Percentiles rank a stretch among this genome's conserved stretches.
Evolutionary conservation across 495 filamentous ascomycete genomes (phyloP).

Genomic region (Staphylotrichum longicolle): DNA sequence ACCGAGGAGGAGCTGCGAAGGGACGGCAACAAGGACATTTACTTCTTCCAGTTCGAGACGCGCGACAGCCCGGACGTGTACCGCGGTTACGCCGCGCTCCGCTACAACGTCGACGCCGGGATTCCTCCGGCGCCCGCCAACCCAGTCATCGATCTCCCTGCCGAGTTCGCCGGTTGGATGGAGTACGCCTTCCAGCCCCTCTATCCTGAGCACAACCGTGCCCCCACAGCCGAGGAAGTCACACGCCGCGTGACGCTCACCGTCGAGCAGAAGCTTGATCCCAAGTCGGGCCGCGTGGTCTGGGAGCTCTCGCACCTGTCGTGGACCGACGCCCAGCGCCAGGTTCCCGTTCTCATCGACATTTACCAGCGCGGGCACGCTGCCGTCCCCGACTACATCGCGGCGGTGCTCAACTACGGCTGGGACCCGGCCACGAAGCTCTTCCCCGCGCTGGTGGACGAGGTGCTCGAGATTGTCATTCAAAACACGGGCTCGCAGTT

Average conservation of each 20-base stretch:
- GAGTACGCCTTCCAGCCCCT: conserved; percentile 55
- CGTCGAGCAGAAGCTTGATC: conserved; percentile 33
- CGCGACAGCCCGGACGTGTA: conserved; percentile 45
- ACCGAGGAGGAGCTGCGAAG: conserved; percentile 41
- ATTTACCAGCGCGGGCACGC: conserved; percentile 50
- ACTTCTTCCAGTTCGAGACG: conserved; percentile 55
- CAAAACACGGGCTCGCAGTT: conserved; percentile 48
- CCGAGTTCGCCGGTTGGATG: conserved; percentile 45
- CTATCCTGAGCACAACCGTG: conserved; percentile 33
- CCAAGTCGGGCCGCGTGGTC: conserved; percentile 20
- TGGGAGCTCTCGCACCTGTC: conserved; percentile 34
- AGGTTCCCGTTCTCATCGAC: conserved; percentile 53
- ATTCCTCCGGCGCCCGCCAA: conserved; percentile 26
- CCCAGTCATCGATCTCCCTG: conserved; percentile 42
- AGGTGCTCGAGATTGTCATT: conserved; percentile 62
- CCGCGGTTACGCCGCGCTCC: conserved; percentile 53
- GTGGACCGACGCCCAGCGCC: conserved; percentile 48
- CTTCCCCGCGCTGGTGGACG: conserved; percentile 55
- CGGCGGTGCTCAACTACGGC: conserved; percentile 47
- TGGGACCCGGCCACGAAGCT: conserved; percentile 52
- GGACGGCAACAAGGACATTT: conserved; percentile 44
- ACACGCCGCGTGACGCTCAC: conserved; percentile 51
- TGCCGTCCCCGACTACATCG: conserved; percentile 42
- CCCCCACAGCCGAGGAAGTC: conserved; percentile 51
- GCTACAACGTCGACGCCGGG: conserved; percentile 38